Conservation (phyloP, 345 rosid species). For the Eucalyptus cladocalyx region DNA sequence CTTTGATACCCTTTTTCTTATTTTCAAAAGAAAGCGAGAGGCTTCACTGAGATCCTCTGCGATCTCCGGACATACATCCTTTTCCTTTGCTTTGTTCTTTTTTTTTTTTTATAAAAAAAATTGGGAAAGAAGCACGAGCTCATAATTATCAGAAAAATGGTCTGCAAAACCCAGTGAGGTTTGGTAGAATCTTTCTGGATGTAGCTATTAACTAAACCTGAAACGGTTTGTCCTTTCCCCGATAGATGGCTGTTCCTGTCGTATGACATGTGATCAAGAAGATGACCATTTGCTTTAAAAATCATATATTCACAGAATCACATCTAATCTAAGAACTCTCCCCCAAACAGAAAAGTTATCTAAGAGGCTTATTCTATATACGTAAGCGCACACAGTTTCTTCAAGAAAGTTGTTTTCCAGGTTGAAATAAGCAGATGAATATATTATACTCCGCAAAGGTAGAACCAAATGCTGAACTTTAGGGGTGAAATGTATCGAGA, state of each 20-base stretch:
- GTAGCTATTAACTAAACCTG: background rate
- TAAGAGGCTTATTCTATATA: background rate
- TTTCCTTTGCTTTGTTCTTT: background rate
- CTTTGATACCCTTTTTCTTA: background rate
- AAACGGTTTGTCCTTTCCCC: background rate
- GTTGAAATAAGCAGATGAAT: background rate
- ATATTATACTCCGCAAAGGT: background rate
- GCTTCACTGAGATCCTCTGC: background rate
- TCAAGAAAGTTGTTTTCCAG: background rate
- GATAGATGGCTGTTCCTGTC: background rate
- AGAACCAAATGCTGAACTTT: background rate
- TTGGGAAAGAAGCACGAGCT: background rate
- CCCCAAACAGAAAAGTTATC: background rate
- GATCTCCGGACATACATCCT: background rate
- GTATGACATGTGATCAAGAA: background rate
- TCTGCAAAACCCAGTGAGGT: background rate
- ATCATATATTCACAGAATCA: background rate
- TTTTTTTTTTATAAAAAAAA: background rate
- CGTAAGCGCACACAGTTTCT: background rate
- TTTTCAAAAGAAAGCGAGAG: background rate
- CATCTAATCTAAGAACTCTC: background rate
- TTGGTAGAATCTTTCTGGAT: background rate
- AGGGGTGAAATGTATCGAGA: background rate
- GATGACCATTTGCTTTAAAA: background rate
- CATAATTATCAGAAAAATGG: background rate